These are phyloP conservation scores for Withania somnifera DNA, from an alignment of 305 asterid genomes.

Conservation along the genomic window DNA sequence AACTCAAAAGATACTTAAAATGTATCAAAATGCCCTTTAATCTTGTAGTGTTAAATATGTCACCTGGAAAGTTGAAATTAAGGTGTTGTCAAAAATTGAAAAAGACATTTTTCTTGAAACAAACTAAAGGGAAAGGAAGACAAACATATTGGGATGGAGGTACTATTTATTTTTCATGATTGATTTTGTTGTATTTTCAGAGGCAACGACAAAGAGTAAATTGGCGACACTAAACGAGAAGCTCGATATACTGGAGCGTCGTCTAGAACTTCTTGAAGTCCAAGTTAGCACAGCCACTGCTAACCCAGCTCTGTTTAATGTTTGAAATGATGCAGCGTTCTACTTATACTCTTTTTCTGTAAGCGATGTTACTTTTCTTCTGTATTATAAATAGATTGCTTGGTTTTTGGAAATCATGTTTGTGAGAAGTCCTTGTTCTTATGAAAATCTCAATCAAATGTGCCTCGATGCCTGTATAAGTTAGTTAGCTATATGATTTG, in stretches of 20 bases:
- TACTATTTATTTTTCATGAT: background rate
- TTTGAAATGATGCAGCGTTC: conserved; percentile 21
- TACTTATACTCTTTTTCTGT: background rate
- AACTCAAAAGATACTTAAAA: too few relatives aligned
- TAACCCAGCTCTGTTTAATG: conserved; percentile 69
- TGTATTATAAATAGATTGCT: background rate
- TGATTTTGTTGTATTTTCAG: background rate
- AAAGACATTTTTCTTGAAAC: too few relatives aligned
- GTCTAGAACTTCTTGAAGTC: conserved; percentile 74
- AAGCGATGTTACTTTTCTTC: background rate
- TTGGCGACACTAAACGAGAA: conserved; percentile 67
- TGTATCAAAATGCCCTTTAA: too few relatives aligned
- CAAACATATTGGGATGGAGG: too few relatives aligned
- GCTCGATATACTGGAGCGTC: conserved; percentile 78
- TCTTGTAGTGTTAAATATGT: too few relatives aligned
- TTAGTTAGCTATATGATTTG: background rate
- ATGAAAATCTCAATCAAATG: background rate
- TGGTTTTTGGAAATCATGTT: background rate
- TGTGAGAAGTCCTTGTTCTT: background rate
- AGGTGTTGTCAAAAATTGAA: too few relatives aligned
- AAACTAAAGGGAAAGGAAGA: too few relatives aligned
- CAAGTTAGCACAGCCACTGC: conserved; percentile 83
- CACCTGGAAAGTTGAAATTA: too few relatives aligned
- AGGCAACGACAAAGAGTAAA: conserved; percentile 34
- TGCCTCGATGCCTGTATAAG: background rate